A percentile compares a stretch with the other conserved stretches of the same genome.
These are phyloP conservation scores for Pseudozyma sp. DNA, from an alignment of 1,284 basidiomycete species.

Conservation along the genomic window DNA sequence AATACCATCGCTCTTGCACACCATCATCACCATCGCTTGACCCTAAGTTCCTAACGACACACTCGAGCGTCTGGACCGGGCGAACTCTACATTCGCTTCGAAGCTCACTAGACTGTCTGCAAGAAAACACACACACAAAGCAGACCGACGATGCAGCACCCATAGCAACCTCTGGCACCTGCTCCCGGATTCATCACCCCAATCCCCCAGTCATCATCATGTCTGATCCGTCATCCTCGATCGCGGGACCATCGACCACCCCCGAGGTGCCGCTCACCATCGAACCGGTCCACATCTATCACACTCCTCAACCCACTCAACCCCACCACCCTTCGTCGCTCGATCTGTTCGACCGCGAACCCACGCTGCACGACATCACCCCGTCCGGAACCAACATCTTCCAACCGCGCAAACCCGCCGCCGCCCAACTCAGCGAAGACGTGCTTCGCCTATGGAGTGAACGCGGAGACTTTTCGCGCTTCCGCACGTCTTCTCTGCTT, in stretches of 20 bases:
- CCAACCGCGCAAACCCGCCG: constrained; percentile 3
- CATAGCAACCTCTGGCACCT: neutral
- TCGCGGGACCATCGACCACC: neutral
- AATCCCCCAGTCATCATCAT: neutral
- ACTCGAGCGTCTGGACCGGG: too few species aligned
- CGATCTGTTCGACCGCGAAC: constrained; percentile 29
- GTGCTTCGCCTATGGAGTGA: constrained; percentile 57
- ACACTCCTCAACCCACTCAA: neutral
- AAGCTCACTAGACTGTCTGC: too few species aligned
- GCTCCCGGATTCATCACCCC: neutral
- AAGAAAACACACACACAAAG: neutral
- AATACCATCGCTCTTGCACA: neutral
- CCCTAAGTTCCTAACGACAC: too few species aligned
- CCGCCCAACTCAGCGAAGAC: constrained; percentile 24
- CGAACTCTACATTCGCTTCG: too few species aligned
- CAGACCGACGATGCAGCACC: neutral
- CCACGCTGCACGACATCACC: constrained; percentile 21
- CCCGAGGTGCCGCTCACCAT: constrained; percentile 20
- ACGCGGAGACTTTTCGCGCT: constrained; percentile 56
- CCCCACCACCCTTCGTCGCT: neutral
- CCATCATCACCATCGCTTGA: too few species aligned
- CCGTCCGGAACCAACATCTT: constrained; percentile 36
- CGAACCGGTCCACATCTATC: constrained; percentile 42
- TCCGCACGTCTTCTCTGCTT: constrained; percentile 19
- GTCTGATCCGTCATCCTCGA: neutral